Conservation (phyloP, 192 early-diverging fungal genomes). For the Coemansia nantahalensis region DNA sequence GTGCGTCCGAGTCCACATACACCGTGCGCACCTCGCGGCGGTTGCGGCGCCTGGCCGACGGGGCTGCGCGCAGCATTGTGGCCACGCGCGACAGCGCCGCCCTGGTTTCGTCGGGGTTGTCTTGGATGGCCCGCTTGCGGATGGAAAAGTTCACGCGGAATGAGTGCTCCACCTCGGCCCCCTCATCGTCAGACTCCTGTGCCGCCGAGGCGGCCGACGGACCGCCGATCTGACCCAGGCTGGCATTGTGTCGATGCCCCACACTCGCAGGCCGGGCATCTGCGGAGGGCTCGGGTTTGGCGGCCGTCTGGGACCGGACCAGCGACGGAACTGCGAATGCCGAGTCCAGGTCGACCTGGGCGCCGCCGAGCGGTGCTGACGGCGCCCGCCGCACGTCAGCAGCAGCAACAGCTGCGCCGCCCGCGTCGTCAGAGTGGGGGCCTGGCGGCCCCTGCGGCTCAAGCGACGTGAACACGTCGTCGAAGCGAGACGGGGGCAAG, state of each 20-base stretch:
- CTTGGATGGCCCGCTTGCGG: conserved; percentile 40
- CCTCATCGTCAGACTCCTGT: conserved; percentile 2
- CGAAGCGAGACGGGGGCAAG: conserved; percentile 1
- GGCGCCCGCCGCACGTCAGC: too few species aligned
- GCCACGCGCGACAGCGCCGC: conserved; percentile 42
- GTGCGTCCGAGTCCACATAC: conserved; percentile 23
- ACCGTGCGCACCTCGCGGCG: conserved; percentile 50
- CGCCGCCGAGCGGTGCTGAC: background rate
- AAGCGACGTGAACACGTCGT: conserved; percentile 17
- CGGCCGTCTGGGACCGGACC: background rate
- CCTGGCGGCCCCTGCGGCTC: background rate
- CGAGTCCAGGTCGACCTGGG: conserved; percentile 27
- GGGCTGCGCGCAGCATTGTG: conserved; percentile 38
- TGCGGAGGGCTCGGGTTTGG: background rate
- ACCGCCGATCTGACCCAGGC: conserved; percentile 5
- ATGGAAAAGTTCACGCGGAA: conserved; percentile 52
- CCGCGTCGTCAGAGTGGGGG: background rate
- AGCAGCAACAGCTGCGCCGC: too few species aligned
- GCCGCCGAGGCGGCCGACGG: conserved; percentile 1
- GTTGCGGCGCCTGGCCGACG: conserved; percentile 18
- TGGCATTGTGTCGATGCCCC: conserved; percentile 31
- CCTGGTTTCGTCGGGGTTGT: conserved; percentile 49
- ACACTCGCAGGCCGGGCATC: background rate
- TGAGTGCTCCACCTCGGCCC: conserved; percentile 16
- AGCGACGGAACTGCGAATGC: conserved; percentile 32